phyloP scores from a whole-genome alignment of 1,139 yeast species.

The Hyphopichia wangnamkhiaoensis region DNA sequence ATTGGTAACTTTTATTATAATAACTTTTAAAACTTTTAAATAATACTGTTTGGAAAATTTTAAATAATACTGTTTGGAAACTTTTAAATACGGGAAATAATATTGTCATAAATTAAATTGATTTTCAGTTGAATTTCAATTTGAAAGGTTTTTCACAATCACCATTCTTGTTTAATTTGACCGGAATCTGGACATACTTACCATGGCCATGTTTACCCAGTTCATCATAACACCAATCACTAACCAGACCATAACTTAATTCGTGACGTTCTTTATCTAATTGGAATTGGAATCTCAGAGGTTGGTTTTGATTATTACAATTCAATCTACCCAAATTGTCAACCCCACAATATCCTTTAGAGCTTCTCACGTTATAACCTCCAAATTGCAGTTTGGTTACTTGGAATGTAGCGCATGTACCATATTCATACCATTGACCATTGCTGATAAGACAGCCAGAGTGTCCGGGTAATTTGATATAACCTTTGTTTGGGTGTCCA shows the following conservation, averaged over 20 bases:
- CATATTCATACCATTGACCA: slow-evolving; percentile 81
- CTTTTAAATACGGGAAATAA: too few species aligned
- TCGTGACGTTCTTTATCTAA: slow-evolving; percentile 46
- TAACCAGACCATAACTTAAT: slow-evolving; percentile 64
- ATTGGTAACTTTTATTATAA: too few species aligned
- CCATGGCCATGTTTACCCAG: slow-evolving; percentile 24
- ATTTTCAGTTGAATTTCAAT: slow-evolving; percentile 7
- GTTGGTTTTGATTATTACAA: slow-evolving; percentile 33
- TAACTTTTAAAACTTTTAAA: too few species aligned
- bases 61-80: too few species aligned
- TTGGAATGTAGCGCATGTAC: slow-evolving; percentile 82
- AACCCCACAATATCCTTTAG: slow-evolving; percentile 75
- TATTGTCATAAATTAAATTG: too few species aligned
- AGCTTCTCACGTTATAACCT: slow-evolving; percentile 65
- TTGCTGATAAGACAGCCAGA: slow-evolving; percentile 80
- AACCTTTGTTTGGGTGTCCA: slow-evolving; percentile 31
- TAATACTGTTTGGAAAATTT: too few species aligned
- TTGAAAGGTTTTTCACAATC: slow-evolving; percentile 21
- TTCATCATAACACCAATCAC: slow-evolving; percentile 62
- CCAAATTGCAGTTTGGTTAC: slow-evolving; percentile 60
- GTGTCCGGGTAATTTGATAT: slow-evolving; percentile 54
- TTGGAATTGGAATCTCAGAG: slow-evolving; percentile 52
- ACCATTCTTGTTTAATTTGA: slow-evolving; percentile 18
- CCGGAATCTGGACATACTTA: slow-evolving; percentile 24
- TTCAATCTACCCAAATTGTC: slow-evolving; percentile 29